These are phyloP conservation scores for Lyophyllum decastes DNA, from an alignment of 768 basidiomycete genomes.

Conservation along the genomic window DNA sequence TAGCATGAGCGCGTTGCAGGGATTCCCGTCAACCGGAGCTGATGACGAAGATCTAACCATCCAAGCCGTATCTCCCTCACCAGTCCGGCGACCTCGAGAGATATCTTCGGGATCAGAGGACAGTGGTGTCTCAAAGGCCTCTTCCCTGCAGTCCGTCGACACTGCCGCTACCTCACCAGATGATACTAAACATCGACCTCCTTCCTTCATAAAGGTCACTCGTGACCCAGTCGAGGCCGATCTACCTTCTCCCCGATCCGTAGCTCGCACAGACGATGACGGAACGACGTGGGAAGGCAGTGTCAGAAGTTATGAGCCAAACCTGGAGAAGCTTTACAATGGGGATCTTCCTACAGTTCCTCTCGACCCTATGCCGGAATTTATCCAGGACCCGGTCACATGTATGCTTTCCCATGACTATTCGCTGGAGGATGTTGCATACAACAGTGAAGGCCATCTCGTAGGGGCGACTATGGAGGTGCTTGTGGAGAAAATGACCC, in stretches of 20 bases:
- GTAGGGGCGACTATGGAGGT: slow-evolving; percentile 89
- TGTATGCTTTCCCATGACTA: slow-evolving; percentile 79
- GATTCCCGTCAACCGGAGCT: slow-evolving; percentile 35
- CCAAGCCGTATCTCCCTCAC: slow-evolving; percentile 43
- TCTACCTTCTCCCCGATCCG: slow-evolving; percentile 53
- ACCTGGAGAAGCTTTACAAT: slow-evolving; percentile 55
- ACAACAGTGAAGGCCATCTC: slow-evolving; percentile 87
- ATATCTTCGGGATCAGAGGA: slow-evolving; percentile 53
- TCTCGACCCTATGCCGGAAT: slow-evolving; percentile 40
- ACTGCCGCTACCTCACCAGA: slow-evolving; percentile 53
- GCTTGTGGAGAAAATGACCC: slow-evolving; percentile 96
- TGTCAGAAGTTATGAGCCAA: slow-evolving; percentile 32
- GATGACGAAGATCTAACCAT: slow-evolving; percentile 67
- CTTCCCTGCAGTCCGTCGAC: slow-evolving; percentile 46
- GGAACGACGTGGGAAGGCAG: slow-evolving; percentile 63
- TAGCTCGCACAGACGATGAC: slow-evolving; percentile 52
- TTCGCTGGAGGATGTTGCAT: slow-evolving; percentile 79
- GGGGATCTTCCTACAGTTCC: slow-evolving; percentile 55
- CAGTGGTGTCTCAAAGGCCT: slow-evolving; percentile 49
- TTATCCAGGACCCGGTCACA: slow-evolving; percentile 42
- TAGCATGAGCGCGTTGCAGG: slow-evolving; percentile 38
- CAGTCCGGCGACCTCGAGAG: slow-evolving; percentile 32
- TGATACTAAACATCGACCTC: slow-evolving; percentile 37
- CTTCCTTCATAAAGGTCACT: slow-evolving; percentile 25
- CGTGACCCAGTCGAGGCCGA: slow-evolving; percentile 40